Evolutionary conservation across 2,329 filamentous ascomycete species (phyloP), one percentile per base, ranked within the genome.

Genomic region (Tolypocladium album): DNA sequence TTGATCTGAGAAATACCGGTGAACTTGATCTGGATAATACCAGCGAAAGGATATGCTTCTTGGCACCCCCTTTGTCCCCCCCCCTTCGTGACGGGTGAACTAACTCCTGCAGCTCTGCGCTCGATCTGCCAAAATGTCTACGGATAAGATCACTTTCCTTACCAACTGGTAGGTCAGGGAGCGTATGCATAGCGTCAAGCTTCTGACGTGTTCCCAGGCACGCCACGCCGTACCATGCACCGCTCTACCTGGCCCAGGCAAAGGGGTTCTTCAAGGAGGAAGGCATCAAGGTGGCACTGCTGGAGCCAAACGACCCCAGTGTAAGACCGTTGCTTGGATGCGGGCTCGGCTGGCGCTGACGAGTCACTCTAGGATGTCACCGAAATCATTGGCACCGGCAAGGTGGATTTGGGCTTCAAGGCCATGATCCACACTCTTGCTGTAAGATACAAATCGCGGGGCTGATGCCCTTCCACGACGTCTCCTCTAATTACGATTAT

Each of bases 11-110:
- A 89, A 82, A 88, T 87, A 89, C 86, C 86, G 86, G 78, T 78
- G 81, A 89, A 90, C 87, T 90, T 90, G 87, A 89, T 88, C 86
- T 88, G 86, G 85, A 86, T 87, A 89, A 89, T 89, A 82, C 86
- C 86, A 89, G 88, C 88, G 88, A 87, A 90, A 90, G 88, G 85
- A 90, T 84, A 87, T 90, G 88, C 88, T 88, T 87, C 83, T 84
- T 84, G 80, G 76, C 68, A 64, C 73, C 72, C 72, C 69, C 61
- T 60, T 7, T 11, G 27, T 56, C 55, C 58, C 67, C 69, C 64
- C 65, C 61, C 62, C 60, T 34, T 61, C 58, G 7, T 59, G 67
- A 67, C 70, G 68, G 71, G 69, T 58, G 64, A 71, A 78, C 79
- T 84, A 73, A 84, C 78, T 69, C 66, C 63, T 64, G 68, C 70